Conservation (phyloP, 257 asterid genomes). For the Nicotiana tomentosiformis region DNA sequence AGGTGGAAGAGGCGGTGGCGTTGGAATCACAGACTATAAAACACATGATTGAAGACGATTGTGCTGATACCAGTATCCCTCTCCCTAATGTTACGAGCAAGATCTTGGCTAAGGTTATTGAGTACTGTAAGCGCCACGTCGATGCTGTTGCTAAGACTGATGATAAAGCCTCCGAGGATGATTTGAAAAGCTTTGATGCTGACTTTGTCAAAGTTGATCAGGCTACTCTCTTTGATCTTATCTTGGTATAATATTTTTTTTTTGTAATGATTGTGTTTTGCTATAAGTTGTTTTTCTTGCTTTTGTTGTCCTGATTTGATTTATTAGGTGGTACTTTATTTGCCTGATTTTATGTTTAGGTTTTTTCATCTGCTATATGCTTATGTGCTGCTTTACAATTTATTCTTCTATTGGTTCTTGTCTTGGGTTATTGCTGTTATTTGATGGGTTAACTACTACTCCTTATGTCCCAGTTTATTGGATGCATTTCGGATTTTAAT, state of each 20-base stretch:
- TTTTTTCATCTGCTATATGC: neutral
- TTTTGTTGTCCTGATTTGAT: neutral
- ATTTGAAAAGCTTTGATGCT: constrained; percentile 33
- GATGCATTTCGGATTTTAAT: too few species aligned
- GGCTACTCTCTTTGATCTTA: constrained; percentile 49
- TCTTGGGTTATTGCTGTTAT: neutral
- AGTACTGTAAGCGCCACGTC: constrained; percentile 54
- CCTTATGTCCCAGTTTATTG: too few species aligned
- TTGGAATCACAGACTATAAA: constrained; percentile 45
- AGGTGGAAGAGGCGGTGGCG: constrained; percentile 46
- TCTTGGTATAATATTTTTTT: constrained; percentile 30
- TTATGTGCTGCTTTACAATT: neutral
- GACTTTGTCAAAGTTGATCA: constrained; percentile 61
- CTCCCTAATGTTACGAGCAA: constrained; percentile 52
- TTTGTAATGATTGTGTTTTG: neutral
- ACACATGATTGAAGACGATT: constrained; percentile 46
- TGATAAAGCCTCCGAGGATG: constrained; percentile 33
- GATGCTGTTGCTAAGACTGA: constrained; percentile 30
- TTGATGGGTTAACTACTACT: neutral
- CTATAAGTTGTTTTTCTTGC: neutral
- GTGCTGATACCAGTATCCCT: constrained; percentile 41
- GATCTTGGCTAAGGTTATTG: constrained; percentile 55
- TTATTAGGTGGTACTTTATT: neutral
- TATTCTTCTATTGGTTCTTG: neutral
- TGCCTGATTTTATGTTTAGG: neutral